Conservation (phyloP, 2,329 filamentous ascomycete genomes). For the Aspergillus sergii region DNA sequence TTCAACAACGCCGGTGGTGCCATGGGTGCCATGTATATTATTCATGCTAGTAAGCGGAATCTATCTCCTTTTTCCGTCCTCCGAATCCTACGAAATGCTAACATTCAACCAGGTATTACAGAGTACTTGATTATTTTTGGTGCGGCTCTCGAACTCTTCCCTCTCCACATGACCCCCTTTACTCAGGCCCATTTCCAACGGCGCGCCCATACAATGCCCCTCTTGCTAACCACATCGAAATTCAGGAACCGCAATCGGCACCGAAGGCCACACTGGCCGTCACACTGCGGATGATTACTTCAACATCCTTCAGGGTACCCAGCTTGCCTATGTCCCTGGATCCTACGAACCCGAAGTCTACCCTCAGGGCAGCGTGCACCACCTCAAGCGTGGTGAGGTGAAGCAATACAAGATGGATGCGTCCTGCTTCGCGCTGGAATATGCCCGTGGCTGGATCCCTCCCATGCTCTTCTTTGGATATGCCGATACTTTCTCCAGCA, state of each 20-base stretch:
- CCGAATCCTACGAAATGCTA: not conserved
- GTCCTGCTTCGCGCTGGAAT: slow-evolving; percentile 44
- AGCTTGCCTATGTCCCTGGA: slow-evolving; percentile 43
- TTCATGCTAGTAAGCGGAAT: slow-evolving; percentile 71
- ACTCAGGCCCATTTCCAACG: not conserved
- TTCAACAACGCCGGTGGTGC: slow-evolving; percentile 91
- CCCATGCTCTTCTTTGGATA: slow-evolving; percentile 91
- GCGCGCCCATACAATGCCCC: not conserved
- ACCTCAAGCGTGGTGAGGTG: slow-evolving; percentile 65
- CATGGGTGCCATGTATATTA: slow-evolving; percentile 89
- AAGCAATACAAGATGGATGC: slow-evolving; percentile 64
- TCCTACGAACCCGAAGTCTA: slow-evolving; percentile 42
- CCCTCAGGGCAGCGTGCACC: slow-evolving; percentile 41
- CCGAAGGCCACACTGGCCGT: slow-evolving; percentile 83
- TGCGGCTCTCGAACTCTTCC: slow-evolving; percentile 15
- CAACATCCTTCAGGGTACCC: slow-evolving; percentile 68
- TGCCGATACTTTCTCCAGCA: slow-evolving; percentile 77
- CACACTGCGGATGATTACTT: slow-evolving; percentile 96
- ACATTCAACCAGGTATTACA: slow-evolving; percentile 57
- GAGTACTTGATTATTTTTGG: slow-evolving; percentile 92
- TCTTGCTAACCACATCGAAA: not conserved
- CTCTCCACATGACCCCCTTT: not conserved
- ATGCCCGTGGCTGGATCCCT: slow-evolving; percentile 75
- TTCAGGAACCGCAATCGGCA: slow-evolving; percentile 58
- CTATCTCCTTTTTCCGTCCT: not conserved